phyloP scores from a whole-genome alignment of 2,329 filamentous ascomycete genomes.

The Truncatella angustata region DNA sequence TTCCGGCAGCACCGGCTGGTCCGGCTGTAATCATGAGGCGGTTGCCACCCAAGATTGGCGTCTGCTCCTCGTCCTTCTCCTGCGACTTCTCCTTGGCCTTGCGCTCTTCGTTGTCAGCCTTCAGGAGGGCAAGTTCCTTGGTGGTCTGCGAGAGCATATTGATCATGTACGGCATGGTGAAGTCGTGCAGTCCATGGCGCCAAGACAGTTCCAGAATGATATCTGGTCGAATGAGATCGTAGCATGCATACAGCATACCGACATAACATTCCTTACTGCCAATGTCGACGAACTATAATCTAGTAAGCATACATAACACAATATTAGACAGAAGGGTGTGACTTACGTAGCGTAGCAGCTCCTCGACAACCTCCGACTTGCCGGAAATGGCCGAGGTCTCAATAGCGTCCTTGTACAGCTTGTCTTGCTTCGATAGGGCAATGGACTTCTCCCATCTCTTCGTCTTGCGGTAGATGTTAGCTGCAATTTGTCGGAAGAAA shows the following conservation, averaged over 20 bases:
- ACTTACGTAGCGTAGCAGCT: conserved; percentile 95
- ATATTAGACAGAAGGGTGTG: background rate
- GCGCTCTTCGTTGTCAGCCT: conserved; percentile 94
- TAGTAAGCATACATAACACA: conserved; percentile 28
- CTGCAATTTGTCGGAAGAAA: conserved; percentile 98
- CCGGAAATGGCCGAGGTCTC: conserved; percentile 92
- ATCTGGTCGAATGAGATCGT: conserved; percentile 92
- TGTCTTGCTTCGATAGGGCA: conserved; percentile 95
- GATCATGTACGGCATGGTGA: conserved; percentile 99
- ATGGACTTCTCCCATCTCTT: conserved; percentile 99
- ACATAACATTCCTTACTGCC: conserved; percentile 99
- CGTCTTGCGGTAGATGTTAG: conserved; percentile 99
- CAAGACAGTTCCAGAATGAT: conserved; percentile 94
- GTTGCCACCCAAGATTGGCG: conserved; percentile 84
- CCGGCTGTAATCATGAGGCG: conserved; percentile 96
- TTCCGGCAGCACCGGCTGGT: conserved; percentile 52
- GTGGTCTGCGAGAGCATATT: conserved; percentile 93
- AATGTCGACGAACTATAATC: conserved; percentile 87
- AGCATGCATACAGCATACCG: conserved; percentile 99
- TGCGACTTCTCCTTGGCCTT: conserved; percentile 70
- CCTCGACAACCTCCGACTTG: conserved; percentile 91
- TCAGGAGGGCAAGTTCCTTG: conserved; percentile 76
- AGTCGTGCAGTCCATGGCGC: conserved; percentile 91
- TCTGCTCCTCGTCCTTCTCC: conserved; percentile 88
- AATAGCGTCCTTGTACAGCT: conserved; percentile 98